Percentiles rank a stretch among this genome's conserved stretches.
These are phyloP conservation scores for Aspergillus oerlinghausenensis DNA, from an alignment of 2,329 filamentous ascomycete genomes.

Conservation along the genomic window DNA sequence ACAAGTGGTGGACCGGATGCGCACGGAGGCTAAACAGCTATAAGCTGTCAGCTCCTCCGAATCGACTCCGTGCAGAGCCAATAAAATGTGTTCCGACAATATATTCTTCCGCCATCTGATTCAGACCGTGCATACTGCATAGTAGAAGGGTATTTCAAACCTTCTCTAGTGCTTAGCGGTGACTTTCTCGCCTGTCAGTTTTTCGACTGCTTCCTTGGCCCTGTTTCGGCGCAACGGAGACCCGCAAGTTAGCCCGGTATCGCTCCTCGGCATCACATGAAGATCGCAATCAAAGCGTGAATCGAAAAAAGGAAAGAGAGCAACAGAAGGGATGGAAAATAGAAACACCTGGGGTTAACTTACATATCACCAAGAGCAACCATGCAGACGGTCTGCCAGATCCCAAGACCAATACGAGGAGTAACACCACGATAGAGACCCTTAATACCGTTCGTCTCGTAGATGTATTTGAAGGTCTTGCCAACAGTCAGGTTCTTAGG, in stretches of 20 bases:
- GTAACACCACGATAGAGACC: constrained; percentile 94
- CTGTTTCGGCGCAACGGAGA: constrained; percentile 36
- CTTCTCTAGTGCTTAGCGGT: constrained; percentile 60
- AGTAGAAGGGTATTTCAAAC: constrained; percentile 38
- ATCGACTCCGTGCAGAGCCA: not conserved
- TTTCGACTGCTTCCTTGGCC: constrained; percentile 63
- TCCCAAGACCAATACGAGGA: constrained; percentile 86
- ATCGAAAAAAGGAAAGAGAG: constrained; percentile 1
- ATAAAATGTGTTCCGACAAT: not conserved
- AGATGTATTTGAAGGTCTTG: constrained; percentile 80
- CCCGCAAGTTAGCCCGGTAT: constrained; percentile 26
- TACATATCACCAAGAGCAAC: constrained; percentile 97
- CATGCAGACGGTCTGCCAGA: constrained; percentile 99
- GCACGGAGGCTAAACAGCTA: not conserved
- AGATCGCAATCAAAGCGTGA: constrained; percentile 7
- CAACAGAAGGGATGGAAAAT: not conserved
- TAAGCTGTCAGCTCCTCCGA: not conserved
- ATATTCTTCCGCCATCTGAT: not conserved
- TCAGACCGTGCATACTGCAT: constrained; percentile 12
- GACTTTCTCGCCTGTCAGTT: constrained; percentile 59
- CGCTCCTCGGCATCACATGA: constrained; percentile 24
- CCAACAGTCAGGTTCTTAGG: constrained; percentile 98
- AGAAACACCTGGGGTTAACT: constrained; percentile 40
- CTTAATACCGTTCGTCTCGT: constrained; percentile 78
- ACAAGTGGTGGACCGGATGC: not conserved